Evolutionary conservation across 2,329 filamentous ascomycete genomes (phyloP).

Genomic region (Ceratocystis colombiana): DNA sequence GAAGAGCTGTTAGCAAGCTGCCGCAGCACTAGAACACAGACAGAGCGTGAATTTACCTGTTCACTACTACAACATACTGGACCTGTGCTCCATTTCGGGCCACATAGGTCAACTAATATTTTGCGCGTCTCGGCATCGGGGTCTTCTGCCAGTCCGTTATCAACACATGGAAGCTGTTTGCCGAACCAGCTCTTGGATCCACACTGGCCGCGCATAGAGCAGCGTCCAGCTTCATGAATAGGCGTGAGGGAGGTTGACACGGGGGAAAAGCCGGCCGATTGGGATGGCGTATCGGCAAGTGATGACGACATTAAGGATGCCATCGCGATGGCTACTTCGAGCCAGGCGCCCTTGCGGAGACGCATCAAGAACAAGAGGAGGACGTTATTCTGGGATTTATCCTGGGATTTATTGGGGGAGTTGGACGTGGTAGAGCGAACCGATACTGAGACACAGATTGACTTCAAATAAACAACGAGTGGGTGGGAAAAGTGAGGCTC

Average conservation of each 20-base stretch:
- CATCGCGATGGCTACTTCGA: slow-evolving; percentile 1
- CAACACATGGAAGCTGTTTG: slow-evolving; percentile 78
- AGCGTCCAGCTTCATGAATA: slow-evolving; percentile 77
- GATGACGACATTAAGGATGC: slow-evolving; percentile 6
- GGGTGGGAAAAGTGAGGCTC: slow-evolving; percentile 8
- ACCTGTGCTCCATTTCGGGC: slow-evolving; percentile 71
- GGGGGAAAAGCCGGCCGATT: not conserved
- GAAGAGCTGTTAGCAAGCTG: slow-evolving; percentile 13
- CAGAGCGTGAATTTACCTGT: slow-evolving; percentile 46
- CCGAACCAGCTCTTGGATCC: slow-evolving; percentile 86
- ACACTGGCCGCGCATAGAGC: slow-evolving; percentile 83
- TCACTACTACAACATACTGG: slow-evolving; percentile 75
- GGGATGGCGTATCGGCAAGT: slow-evolving; percentile 26
- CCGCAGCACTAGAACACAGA: not conserved
- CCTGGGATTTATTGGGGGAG: too few relatives aligned
- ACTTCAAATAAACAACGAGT: not conserved
- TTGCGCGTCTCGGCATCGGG: slow-evolving; percentile 62
- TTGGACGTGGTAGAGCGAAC: not conserved
- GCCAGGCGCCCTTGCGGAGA: slow-evolving; percentile 11
- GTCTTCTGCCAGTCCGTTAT: slow-evolving; percentile 71
- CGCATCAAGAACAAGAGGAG: not conserved
- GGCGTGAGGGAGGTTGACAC: slow-evolving; percentile 34
- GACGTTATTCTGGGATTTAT: not conserved
- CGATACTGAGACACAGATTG: not conserved
- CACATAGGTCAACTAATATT: slow-evolving; percentile 76